phyloP scores from a whole-genome alignment of 176 grass and related monocot species.

The Aegilops sharonensis region DNA sequence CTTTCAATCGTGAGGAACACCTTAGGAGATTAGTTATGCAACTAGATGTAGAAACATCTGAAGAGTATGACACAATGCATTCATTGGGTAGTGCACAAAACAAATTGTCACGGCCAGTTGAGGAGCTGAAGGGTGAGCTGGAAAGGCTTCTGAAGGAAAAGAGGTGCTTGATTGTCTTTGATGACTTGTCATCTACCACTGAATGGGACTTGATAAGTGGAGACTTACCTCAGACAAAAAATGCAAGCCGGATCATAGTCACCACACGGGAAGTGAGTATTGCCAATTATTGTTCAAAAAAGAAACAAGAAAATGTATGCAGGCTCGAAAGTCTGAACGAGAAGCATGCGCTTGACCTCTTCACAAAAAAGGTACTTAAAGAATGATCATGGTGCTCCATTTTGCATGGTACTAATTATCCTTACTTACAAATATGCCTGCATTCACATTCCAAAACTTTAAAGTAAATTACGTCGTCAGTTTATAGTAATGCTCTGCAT shows the following conservation, averaged over 20 bases:
- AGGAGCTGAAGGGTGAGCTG: not conserved
- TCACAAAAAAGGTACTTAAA: not conserved
- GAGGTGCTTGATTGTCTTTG: not conserved
- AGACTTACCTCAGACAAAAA: not conserved
- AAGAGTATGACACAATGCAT: not conserved
- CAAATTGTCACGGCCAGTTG: not conserved
- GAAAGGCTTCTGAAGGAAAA: not conserved
- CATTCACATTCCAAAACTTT: not conserved
- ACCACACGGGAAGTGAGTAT: not conserved
- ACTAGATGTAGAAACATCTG: not conserved
- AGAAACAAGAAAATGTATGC: not conserved
- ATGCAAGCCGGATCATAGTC: not conserved
- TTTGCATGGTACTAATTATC: not conserved
- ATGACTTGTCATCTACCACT: not conserved
- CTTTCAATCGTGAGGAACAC: not conserved
- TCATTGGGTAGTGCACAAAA: not conserved
- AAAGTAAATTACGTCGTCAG: not conserved
- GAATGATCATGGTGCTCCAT: not conserved
- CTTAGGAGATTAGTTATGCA: not conserved
- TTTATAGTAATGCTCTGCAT: not conserved
- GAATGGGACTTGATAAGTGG: not conserved
- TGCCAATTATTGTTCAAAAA: not conserved
- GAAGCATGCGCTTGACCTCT: not conserved
- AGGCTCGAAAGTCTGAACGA: not conserved
- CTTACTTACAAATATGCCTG: not conserved